These are phyloP conservation scores for Suillus bovinus DNA, from an alignment of 768 basidiomycete species.

Conservation along the genomic window DNA sequence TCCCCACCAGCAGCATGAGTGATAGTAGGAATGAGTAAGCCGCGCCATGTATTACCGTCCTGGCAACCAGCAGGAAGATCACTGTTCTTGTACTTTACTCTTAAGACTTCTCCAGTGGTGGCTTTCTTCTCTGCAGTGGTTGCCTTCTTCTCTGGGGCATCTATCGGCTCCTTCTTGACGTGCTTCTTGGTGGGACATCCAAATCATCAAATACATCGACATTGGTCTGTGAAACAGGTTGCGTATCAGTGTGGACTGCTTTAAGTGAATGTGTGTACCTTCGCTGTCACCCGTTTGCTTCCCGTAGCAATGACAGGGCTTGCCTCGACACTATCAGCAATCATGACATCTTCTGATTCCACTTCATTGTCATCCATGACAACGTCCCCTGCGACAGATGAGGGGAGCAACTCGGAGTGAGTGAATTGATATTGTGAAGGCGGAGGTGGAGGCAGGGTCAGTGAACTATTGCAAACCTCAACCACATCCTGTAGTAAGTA, in stretches of 20 bases:
- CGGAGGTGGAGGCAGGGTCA: neutral
- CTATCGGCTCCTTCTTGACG: neutral
- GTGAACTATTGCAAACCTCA: neutral
- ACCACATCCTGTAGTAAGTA: neutral
- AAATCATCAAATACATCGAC: neutral
- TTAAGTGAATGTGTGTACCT: neutral
- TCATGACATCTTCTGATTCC: neutral
- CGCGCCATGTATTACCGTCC: neutral
- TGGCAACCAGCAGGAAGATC: neutral
- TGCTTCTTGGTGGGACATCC: neutral
- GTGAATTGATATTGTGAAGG: neutral
- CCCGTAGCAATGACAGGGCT: neutral
- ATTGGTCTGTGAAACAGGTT: neutral
- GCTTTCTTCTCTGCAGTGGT: neutral
- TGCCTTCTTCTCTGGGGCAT: neutral
- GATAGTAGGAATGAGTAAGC: neutral
- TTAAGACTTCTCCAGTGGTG: neutral
- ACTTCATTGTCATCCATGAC: no score
- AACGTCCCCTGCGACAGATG: no score
- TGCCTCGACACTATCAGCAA: neutral
- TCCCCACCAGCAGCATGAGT: neutral
- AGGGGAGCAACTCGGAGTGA: no score
- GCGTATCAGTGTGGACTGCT: no score
- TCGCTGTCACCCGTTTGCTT: neutral
- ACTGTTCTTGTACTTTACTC: neutral